Percentiles rank a stretch among this genome's conserved stretches.
phyloP scores from a whole-genome alignment of 139 green algal genomes.

The Desmodesmus armatus region DNA sequence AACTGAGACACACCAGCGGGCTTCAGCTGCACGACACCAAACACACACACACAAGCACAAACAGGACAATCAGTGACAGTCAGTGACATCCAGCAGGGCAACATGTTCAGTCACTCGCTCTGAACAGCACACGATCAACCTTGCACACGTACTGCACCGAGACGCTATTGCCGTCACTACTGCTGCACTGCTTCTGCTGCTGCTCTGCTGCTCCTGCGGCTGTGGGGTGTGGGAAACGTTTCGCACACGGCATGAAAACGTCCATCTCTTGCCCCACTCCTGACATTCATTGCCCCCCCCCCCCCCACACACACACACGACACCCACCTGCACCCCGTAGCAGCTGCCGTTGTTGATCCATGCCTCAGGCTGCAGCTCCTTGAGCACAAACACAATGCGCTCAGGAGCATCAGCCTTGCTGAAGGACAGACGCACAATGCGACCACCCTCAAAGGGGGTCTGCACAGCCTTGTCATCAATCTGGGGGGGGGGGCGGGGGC shows the following conservation, averaged over 20 bases:
- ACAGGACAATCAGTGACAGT: background rate
- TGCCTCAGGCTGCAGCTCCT: slow-evolving; percentile 59
- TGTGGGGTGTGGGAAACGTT: no score
- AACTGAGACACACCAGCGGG: slow-evolving; percentile 46
- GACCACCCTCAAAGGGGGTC: slow-evolving; percentile 60
- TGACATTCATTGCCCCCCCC: no score
- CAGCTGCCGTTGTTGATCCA: slow-evolving; percentile 74
- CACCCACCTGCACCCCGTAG: slow-evolving; percentile 11
- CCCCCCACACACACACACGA: no score
- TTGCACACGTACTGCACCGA: background rate
- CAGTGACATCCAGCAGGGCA: background rate
- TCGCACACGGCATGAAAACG: no score
- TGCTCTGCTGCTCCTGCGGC: slow-evolving; percentile 38
- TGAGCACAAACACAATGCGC: slow-evolving; percentile 79
- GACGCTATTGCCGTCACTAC: background rate
- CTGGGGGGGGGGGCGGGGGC: background rate
- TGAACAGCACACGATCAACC: no score
- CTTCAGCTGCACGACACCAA: slow-evolving; percentile 58
- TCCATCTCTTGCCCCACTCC: background rate
- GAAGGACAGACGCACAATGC: slow-evolving; percentile 58
- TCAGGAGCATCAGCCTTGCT: slow-evolving; percentile 50
- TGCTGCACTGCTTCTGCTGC: background rate
- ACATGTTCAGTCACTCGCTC: no score
- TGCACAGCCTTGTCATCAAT: slow-evolving; percentile 73
- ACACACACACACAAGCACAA: background rate